A percentile compares a stretch with the other conserved stretches of the same genome.
Conservation (phyloP, 768 basidiomycete species). For the Fomitopsis serialis region DNA sequence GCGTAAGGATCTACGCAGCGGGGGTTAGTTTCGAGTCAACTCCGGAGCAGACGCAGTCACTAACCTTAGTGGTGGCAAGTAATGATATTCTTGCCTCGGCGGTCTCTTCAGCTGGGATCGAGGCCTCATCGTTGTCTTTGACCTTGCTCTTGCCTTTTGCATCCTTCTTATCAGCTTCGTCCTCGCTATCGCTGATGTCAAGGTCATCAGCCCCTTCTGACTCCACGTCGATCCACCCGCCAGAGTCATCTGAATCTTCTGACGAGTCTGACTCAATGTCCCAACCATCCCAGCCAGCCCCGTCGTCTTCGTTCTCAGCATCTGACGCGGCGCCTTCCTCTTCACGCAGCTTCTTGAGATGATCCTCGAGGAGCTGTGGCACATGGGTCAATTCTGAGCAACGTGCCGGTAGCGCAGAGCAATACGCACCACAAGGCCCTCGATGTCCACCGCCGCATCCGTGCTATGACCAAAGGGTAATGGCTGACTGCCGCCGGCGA, state of each 20-base stretch:
- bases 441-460: slow-evolving; percentile 77
- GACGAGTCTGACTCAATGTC: slow-evolving; percentile 71
- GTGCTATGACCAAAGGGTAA: slow-evolving; percentile 79
- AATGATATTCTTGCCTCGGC: slow-evolving; percentile 46
- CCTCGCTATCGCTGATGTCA: slow-evolving; percentile 84
- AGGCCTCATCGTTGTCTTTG: slow-evolving; percentile 54
- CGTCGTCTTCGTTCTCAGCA: slow-evolving; percentile 52
- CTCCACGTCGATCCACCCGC: slow-evolving; percentile 77
- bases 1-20: slow-evolving; percentile 81
- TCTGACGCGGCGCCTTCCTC: slow-evolving; percentile 48
- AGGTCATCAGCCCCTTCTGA: slow-evolving; percentile 65
- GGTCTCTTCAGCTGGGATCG: slow-evolving; percentile 7
- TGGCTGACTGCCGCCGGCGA: slow-evolving; percentile 56
- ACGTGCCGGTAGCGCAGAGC: neutral
- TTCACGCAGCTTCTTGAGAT: slow-evolving; percentile 65
- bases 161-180: slow-evolving; percentile 39
- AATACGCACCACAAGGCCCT: slow-evolving; percentile 73
- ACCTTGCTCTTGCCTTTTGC: slow-evolving; percentile 16
- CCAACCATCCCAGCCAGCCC: slow-evolving; percentile 84
- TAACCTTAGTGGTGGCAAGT: slow-evolving; percentile 77
- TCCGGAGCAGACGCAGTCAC: slow-evolving; percentile 3
- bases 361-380: slow-evolving; percentile 78
- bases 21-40: neutral
- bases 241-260: slow-evolving; percentile 49
- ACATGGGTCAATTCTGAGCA: neutral